Evolutionary conservation across 331 rosid genomes (phyloP), one percentile per base, ranked within the genome.

Genomic region (Cydonia oblonga): DNA sequence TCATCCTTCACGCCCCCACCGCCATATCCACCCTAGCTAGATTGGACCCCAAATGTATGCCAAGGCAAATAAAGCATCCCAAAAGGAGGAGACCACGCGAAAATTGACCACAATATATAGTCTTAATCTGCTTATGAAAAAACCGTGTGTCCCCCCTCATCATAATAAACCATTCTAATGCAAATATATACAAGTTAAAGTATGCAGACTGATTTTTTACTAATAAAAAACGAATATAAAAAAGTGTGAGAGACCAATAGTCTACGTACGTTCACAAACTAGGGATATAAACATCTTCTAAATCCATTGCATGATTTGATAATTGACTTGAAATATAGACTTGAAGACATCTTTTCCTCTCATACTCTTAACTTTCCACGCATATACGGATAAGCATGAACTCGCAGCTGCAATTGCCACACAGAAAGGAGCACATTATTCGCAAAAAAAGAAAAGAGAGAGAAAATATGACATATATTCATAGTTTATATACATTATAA

Each of bases 341-440:
- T 49, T 20, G 51, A 24, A 44, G 28, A 33, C 80, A 63, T 60
- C 24, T 75, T 66, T 35, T 54, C n/a, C 60, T 6, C 8, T 44
- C 16, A 19, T 42, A 1, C 25, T n/a, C 42, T 38, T 38, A 25
- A 24, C 23, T 60, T 40, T 61, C 24, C 52, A 25, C 69, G 40
- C 54, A n/a, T 38, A 74, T n/a, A 60, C 63, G 79, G 83, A 79
- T 79, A 79, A 79, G 83, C 72, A 35, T 32, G 68, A 11, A 25
- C 60, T 23, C 24, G 9, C 63, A 69, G 20, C 56, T 51, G 7
- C 62, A 68, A 59, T 72, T 66, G 69, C 64, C 72, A 66, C 52
- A 25, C 42, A 33, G 65, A 16, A 16, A 53, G 29, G 20, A 18
- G 68, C 66, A 51, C n/a, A 6, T 49, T 16, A 49, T 49, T 49